Evolutionary conservation across 1,284 basidiomycete genomes (phyloP).

Genomic region (Moesziomyces parantarcticus): DNA sequence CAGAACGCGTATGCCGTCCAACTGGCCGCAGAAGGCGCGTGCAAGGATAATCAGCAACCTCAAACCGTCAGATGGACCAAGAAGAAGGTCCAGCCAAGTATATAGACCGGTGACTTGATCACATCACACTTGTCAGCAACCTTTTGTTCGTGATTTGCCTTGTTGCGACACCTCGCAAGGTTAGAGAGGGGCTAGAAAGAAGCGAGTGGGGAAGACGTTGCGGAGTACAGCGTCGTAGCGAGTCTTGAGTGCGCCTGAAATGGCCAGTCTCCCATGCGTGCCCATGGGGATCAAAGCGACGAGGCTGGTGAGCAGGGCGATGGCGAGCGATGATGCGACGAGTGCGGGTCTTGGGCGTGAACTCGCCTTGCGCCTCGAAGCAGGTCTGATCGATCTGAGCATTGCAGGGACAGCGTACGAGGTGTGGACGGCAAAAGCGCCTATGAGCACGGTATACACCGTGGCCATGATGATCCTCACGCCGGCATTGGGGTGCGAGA

Average conservation of each 20-base stretch:
- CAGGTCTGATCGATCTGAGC: slow-evolving; percentile 1
- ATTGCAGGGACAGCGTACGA: slow-evolving; percentile 16
- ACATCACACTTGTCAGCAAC: background rate
- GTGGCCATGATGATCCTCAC: slow-evolving; percentile 8
- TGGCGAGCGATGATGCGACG: slow-evolving; percentile 2
- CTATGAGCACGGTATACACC: slow-evolving; percentile 31
- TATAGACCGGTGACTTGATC: background rate
- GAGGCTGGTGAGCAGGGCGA: slow-evolving; percentile 21
- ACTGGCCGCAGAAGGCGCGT: slow-evolving; percentile 60
- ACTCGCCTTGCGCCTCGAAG: background rate
- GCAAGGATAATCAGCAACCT: slow-evolving; percentile 58
- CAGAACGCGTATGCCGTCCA: slow-evolving; percentile 46
- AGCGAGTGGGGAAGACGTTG: slow-evolving; percentile 12
- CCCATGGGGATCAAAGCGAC: slow-evolving; percentile 19
- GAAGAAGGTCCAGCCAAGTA: slow-evolving; percentile 29
- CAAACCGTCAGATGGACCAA: slow-evolving; percentile 61
- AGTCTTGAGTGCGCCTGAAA: slow-evolving; percentile 24
- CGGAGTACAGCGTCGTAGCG: slow-evolving; percentile 38
- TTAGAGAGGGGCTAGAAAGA: slow-evolving; percentile 8
- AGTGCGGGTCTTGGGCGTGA: slow-evolving; percentile 3
- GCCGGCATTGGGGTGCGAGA: slow-evolving; percentile 13
- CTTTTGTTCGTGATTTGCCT: background rate
- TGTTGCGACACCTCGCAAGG: no score
- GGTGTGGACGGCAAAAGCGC: slow-evolving; percentile 33
- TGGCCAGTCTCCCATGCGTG: slow-evolving; percentile 4